phyloP scores from a whole-genome alignment of 2,329 filamentous ascomycete species.

The Shiraia bambusicola region DNA sequence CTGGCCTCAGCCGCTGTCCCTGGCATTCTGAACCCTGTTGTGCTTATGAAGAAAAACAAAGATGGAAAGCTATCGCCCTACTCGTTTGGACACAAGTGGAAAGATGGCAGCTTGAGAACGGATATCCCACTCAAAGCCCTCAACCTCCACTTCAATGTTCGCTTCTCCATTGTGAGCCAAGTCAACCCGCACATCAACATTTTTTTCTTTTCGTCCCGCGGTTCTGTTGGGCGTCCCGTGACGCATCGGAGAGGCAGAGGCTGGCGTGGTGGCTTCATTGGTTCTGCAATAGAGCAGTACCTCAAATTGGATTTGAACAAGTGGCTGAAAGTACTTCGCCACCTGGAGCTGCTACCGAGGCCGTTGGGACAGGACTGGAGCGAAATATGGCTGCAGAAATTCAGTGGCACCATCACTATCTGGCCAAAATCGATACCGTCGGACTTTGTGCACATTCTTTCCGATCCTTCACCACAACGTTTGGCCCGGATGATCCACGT shows the following conservation, averaged over 20 bases:
- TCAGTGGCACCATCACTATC: constrained; percentile 91
- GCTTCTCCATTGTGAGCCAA: constrained; percentile 84
- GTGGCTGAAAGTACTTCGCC: constrained; percentile 92
- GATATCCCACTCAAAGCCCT: constrained; percentile 94
- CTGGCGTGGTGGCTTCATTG: constrained; percentile 94
- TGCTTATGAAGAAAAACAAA: constrained; percentile 82
- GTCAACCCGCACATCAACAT: constrained; percentile 98
- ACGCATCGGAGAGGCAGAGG: constrained; percentile 91
- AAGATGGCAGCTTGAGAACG: constrained; percentile 89
- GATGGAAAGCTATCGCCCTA: constrained; percentile 81
- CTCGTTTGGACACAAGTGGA: constrained; percentile 99
- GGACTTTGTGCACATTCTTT: constrained; percentile 84
- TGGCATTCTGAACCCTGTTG: constrained; percentile 91
- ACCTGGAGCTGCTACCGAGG: constrained; percentile 86
- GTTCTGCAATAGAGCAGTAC: constrained; percentile 89
- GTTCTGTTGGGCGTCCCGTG: constrained; percentile 87
- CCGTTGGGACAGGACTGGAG: constrained; percentile 95
- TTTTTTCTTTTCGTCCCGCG: constrained; percentile 96
- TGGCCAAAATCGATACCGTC: constrained; percentile 80
- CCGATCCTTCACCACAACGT: constrained; percentile 73
- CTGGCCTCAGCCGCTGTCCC: constrained; percentile 93
- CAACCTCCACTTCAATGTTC: constrained; percentile 97
- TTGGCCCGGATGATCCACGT: constrained; percentile 87
- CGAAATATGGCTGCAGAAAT: constrained; percentile 92
- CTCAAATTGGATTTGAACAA: constrained; percentile 96